phyloP scores from a whole-genome alignment of 495 filamentous ascomycete genomes.

The Rhypophila decipiens region DNA sequence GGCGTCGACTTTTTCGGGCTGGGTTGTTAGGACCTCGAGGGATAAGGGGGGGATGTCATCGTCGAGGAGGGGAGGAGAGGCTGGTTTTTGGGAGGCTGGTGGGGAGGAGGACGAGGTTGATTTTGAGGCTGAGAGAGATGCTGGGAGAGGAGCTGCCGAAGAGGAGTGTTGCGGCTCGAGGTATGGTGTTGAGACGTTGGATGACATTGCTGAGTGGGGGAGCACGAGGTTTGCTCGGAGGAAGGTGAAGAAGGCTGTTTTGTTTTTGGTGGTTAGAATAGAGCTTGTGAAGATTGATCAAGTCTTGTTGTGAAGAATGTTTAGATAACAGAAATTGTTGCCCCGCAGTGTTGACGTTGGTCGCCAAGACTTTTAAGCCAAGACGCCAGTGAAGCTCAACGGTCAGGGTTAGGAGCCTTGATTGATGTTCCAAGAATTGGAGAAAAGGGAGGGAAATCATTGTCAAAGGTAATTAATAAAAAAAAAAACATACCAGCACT shows the following conservation, averaged over 20 bases:
- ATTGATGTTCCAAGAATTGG: too few species aligned
- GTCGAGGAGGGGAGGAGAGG: slow-evolving; percentile 12
- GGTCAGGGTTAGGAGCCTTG: background rate
- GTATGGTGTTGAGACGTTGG: slow-evolving; percentile 32
- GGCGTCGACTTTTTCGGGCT: slow-evolving; percentile 35
- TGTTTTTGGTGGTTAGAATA: background rate
- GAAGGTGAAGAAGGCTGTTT: slow-evolving; percentile 50
- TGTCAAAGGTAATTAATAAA: slow-evolving; percentile 8
- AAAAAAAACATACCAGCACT: slow-evolving; percentile 40
- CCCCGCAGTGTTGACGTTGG: background rate
- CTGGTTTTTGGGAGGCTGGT: slow-evolving; percentile 9
- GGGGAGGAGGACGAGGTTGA: slow-evolving; percentile 13
- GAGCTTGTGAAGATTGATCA: background rate
- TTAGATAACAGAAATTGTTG: background rate
- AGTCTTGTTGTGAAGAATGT: background rate
- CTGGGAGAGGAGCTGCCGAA: slow-evolving; percentile 19
- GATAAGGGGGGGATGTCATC: slow-evolving; percentile 36
- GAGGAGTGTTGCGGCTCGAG: slow-evolving; percentile 31
- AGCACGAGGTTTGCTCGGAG: slow-evolving; percentile 51
- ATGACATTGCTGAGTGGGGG: slow-evolving; percentile 38
- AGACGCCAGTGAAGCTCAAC: background rate
- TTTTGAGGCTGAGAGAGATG: background rate
- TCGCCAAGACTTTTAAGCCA: background rate
- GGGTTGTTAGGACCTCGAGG: slow-evolving; percentile 25
- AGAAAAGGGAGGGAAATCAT: background rate